Conservation (phyloP, 1,284 basidiomycete species). For the Gymnopus androsaceus region DNA sequence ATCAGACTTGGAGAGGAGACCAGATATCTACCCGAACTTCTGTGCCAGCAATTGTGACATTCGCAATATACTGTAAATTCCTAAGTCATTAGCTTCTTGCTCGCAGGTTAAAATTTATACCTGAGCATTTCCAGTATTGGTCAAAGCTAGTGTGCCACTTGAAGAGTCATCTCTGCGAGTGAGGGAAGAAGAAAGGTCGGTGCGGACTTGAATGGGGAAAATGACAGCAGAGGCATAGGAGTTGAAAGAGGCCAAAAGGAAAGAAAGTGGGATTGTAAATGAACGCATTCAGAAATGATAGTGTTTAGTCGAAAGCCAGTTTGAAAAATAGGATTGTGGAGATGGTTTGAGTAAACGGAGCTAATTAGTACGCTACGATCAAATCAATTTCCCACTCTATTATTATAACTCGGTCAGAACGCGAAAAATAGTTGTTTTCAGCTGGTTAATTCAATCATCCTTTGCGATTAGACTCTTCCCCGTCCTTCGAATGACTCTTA, state of each 20-base stretch:
- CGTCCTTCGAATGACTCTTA: too few species aligned
- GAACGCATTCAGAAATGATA: conserved; percentile 12
- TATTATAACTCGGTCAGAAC: too few species aligned
- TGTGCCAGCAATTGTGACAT: conserved; percentile 56
- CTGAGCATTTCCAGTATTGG: conserved; percentile 63
- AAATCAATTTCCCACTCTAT: too few species aligned
- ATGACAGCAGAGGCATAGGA: conserved; percentile 35
- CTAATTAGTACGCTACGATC: too few species aligned
- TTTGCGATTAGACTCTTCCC: too few species aligned
- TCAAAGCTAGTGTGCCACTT: conserved; percentile 39
- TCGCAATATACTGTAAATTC: conserved; percentile 61
- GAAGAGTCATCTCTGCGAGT: conserved; percentile 25
- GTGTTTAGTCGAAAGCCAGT: not conserved
- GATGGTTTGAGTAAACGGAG: too few species aligned
- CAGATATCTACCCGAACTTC: conserved; percentile 46
- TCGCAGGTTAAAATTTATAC: too few species aligned
- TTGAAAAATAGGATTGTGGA: too few species aligned
- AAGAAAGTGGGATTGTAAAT: conserved; percentile 16
- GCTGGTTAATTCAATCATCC: too few species aligned
- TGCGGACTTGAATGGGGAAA: conserved; percentile 50
- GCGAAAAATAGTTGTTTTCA: too few species aligned
- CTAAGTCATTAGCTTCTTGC: too few species aligned
- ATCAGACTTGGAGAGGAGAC: too few species aligned
- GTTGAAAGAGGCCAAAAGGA: conserved; percentile 18
- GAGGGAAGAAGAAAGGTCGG: conserved; percentile 27